phyloP scores from a whole-genome alignment of 176 grass and related monocot genomes.

The Oryza brachyantha region DNA sequence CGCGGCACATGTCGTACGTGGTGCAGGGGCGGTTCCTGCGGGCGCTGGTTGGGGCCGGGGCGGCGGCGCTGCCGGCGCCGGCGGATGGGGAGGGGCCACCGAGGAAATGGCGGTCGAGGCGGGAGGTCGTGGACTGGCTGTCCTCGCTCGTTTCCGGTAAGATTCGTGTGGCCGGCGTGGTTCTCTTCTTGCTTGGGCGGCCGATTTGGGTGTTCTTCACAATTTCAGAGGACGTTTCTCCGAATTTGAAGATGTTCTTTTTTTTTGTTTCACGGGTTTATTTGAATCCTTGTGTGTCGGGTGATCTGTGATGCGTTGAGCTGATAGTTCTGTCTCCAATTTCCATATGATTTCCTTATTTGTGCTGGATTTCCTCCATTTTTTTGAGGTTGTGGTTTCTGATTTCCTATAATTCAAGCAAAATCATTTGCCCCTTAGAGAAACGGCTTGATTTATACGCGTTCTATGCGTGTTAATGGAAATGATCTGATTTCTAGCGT shows the following conservation, averaged over 20 bases:
- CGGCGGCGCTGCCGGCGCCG: background rate
- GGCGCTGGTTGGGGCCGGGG: constrained; percentile 26
- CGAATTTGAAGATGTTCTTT: too few species aligned
- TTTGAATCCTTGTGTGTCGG: too few species aligned
- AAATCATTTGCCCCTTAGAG: background rate
- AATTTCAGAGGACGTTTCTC: too few species aligned
- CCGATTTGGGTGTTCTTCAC: constrained; percentile 5
- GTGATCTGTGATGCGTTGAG: too few species aligned
- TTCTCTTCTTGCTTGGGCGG: background rate
- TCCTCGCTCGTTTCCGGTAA: constrained; percentile 79
- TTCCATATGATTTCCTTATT: background rate
- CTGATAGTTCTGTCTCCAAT: too few species aligned
- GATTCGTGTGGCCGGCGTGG: background rate
- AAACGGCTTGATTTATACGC: background rate
- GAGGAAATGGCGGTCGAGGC: constrained; percentile 74
- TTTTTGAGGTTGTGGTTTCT: background rate
- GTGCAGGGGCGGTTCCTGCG: constrained; percentile 56
- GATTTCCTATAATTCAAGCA: background rate
- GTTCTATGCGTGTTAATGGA: background rate
- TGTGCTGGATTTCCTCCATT: background rate
- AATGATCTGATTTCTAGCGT: background rate
- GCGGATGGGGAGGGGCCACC: constrained; percentile 22
- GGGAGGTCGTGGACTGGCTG: constrained; percentile 93
- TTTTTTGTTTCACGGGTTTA: too few species aligned
- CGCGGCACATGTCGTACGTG: constrained; percentile 90